Base-by-base conservation (phyloP, 2,329 filamentous ascomycete species). In the Fusarium torreyae region DNA sequence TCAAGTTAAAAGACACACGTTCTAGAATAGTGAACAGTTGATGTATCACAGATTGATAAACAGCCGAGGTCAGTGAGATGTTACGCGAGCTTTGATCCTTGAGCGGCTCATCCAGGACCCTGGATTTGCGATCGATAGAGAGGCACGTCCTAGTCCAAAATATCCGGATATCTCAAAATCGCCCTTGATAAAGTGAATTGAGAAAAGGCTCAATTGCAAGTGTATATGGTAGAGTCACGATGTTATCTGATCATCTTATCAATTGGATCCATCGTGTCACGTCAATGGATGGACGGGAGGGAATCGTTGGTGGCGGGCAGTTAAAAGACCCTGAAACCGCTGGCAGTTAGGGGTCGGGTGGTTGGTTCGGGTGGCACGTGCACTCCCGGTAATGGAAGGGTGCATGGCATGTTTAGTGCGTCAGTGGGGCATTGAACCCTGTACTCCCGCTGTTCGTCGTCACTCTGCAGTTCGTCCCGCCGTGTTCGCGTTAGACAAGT, bases 171-270 rank as follows among this genome's bases (percentile, higher is more conserved):
- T 11, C 3, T 45, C 22, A 10, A 18, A 11, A 39, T 14, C 42
- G 14, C 18, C 7, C 18, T 5, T 6, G 15, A 24, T 20, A 18
- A 46, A 33, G 17, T 31, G 10, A 31, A 31, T 1, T 13, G 13
- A 33, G 26, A 26, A 34, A 8, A 28, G 14, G 18, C 20, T 17
- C 17, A 53, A 24, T 18, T 8, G 13, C 33, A 28, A n/a, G 24
- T 45, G 18, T 34, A 11, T 28, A 17, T 31, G 14, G 39, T 39
- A 11, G 3, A 4, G 28, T 31, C 28, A 31, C 10, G 22, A 20
- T 48, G 24, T 68, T 70, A 71, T 70, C 68, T 71, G 68, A 70
- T 70, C 57, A 64, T 70, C 68, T 70, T 70, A 70, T 71, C 65
- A 63, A 54, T 56, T 18, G 14, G 22, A 22, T 33, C n/a, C 15